Evolutionary conservation across 2,329 filamentous ascomycete genomes (phyloP).

Genomic region (Gliomastix tumulicola): DNA sequence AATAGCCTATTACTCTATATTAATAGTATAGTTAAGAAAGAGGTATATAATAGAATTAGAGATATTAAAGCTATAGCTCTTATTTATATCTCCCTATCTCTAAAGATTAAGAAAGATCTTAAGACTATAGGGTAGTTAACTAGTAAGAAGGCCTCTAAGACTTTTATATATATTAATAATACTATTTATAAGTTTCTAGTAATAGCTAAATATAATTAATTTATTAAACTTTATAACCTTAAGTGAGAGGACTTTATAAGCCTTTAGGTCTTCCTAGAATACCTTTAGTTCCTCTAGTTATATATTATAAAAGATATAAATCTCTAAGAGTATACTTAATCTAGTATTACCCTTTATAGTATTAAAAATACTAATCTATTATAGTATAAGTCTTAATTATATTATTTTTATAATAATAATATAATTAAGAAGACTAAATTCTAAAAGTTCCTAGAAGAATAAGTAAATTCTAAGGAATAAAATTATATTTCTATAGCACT

Average conservation of each 20-base stretch:
- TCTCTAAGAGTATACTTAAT: not conserved
- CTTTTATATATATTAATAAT: not conserved
- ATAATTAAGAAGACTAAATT: not conserved
- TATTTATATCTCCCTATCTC: not conserved
- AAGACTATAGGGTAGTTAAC: not conserved
- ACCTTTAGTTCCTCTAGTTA: not conserved
- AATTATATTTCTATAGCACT: not conserved
- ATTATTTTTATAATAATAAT: not conserved
- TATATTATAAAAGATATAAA: not conserved
- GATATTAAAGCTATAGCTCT: not conserved
- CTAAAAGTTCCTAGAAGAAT: not conserved
- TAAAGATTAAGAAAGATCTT: not conserved
- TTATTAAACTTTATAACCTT: not conserved
- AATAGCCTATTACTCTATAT: not conserved
- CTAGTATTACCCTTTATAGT: not conserved
- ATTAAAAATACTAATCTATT: not conserved
- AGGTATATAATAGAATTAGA: not conserved
- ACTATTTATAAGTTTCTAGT: not conserved
- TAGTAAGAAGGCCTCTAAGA: not conserved
- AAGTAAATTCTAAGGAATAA: not conserved
- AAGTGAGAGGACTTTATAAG: not conserved
- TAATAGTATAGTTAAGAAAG: not conserved
- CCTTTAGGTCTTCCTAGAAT: too few species aligned
- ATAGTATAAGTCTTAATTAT: not conserved
- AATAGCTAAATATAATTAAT: not conserved